These are phyloP conservation scores for Paecilomyces sp. DNA, from an alignment of 2,329 filamentous ascomycete species.

Conservation along the genomic window DNA sequence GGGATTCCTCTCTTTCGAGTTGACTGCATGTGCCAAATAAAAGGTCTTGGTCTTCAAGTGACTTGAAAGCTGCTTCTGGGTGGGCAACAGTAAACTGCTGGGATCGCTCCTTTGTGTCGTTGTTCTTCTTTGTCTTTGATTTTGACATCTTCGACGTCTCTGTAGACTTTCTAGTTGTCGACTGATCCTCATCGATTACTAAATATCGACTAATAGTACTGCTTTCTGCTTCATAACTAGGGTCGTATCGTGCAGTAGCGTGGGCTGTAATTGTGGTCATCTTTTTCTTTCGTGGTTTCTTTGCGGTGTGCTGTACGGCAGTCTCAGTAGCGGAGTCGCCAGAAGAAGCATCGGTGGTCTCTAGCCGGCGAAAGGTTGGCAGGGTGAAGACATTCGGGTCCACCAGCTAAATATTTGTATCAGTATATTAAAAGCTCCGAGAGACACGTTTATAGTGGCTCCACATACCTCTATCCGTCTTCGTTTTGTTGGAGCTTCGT, in stretches of 20 bases:
- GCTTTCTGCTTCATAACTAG: constrained; percentile 22
- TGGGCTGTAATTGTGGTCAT: constrained; percentile 69
- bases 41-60: constrained; percentile 64
- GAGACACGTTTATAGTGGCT: background rate
- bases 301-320: constrained; percentile 11
- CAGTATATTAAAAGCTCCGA: background rate
- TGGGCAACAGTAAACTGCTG: constrained; percentile 57
- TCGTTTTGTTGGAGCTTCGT: constrained; percentile 26
- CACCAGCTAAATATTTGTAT: constrained; percentile 14
- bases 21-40: constrained; percentile 85
- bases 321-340: constrained; percentile 1
- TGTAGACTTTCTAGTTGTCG: background rate
- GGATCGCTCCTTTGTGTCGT: constrained; percentile 18
- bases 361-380: background rate
- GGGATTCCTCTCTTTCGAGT: constrained; percentile 65
- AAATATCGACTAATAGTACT: constrained; percentile 44
- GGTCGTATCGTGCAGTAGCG: constrained; percentile 63
- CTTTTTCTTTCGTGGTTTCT: constrained; percentile 59
- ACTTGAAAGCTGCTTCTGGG: constrained; percentile 59
- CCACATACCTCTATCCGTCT: constrained; percentile 29
- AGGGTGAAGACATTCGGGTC: constrained; percentile 10
- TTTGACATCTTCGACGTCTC: constrained; percentile 10
- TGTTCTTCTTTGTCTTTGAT: constrained; percentile 11
- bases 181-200: constrained; percentile 16
- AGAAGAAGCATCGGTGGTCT: background rate